Evolutionary conservation across 257 asterid species (phyloP).

Genomic region (Jacaranda mimosifolia): DNA sequence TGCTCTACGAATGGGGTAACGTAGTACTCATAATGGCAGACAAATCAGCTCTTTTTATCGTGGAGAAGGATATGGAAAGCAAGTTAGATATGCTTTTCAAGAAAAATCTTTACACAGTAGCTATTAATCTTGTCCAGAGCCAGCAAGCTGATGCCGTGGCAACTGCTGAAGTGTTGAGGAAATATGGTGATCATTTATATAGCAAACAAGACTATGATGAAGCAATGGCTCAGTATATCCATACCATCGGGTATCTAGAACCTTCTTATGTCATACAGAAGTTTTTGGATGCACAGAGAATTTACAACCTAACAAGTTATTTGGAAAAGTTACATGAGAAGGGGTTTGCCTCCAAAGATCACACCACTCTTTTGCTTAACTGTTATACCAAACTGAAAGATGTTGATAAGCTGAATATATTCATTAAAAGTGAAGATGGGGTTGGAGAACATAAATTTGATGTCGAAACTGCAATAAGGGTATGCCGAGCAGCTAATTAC

Average conservation of each 20-base stretch:
- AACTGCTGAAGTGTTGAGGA: constrained; percentile 93
- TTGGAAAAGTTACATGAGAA: constrained; percentile 96
- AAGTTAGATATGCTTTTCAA: constrained; percentile 96
- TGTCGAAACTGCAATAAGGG: constrained; percentile 96
- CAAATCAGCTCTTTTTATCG: constrained; percentile 78
- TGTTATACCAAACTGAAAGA: constrained; percentile 97
- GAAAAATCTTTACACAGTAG: constrained; percentile 91
- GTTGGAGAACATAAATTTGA: constrained; percentile 86
- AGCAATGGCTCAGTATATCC: constrained; percentile 93
- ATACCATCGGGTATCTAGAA: constrained; percentile 91
- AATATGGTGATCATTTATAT: constrained; percentile 93
- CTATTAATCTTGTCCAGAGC: constrained; percentile 92
- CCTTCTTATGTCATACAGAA: constrained; percentile 97
- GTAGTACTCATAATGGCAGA: constrained; percentile 84
- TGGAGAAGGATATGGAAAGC: constrained; percentile 99
- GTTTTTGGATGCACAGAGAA: constrained; percentile 97
- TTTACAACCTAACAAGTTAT: constrained; percentile 89
- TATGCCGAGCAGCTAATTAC: constrained; percentile 95
- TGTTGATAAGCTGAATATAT: constrained; percentile 85
- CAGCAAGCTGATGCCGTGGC: constrained; percentile 99
- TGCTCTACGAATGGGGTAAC: constrained; percentile 99
- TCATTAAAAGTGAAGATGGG: constrained; percentile 88
- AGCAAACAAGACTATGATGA: constrained; percentile 87
- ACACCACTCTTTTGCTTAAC: constrained; percentile 91
- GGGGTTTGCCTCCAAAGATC: constrained; percentile 95